Conservation (phyloP, 345 rosid genomes). For the Syzygium oleosum region DNA sequence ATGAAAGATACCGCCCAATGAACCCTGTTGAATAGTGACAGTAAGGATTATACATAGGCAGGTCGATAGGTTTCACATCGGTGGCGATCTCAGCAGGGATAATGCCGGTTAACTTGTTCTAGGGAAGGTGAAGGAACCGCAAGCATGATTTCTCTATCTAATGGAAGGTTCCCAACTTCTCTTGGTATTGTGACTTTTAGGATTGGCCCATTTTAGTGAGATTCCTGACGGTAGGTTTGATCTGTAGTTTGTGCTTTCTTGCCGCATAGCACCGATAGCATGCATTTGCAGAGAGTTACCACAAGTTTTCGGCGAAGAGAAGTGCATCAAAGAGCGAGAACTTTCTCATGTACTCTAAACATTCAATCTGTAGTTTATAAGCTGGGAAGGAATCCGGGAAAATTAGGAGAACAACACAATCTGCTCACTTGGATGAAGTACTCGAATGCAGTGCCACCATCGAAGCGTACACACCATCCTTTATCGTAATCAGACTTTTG, state of each 20-base stretch:
- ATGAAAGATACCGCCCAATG: not conserved
- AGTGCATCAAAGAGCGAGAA: not conserved
- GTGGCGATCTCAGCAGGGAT: not conserved
- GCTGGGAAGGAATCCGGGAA: not conserved
- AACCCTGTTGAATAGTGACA: no score
- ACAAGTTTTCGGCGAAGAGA: no score
- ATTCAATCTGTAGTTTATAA: not conserved
- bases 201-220: not conserved
- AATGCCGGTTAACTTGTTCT: not conserved
- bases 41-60: not conserved
- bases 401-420: not conserved
- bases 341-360: not conserved
- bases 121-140: not conserved
- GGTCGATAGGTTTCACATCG: not conserved
- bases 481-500: constrained; percentile 32
- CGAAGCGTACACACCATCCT: constrained; percentile 52
- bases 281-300: not conserved
- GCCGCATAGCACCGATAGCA: not conserved
- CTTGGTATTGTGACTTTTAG: not conserved
- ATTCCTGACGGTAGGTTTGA: not conserved
- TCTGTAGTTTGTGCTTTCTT: not conserved
- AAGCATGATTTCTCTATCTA: not conserved
- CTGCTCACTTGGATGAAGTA: not conserved
- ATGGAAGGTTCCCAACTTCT: not conserved
- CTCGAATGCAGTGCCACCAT: constrained; percentile 44